Percentiles rank a stretch among this genome's conserved stretches.
Conservation (phyloP, 2,329 filamentous ascomycete genomes). For the Botrytis aclada region DNA sequence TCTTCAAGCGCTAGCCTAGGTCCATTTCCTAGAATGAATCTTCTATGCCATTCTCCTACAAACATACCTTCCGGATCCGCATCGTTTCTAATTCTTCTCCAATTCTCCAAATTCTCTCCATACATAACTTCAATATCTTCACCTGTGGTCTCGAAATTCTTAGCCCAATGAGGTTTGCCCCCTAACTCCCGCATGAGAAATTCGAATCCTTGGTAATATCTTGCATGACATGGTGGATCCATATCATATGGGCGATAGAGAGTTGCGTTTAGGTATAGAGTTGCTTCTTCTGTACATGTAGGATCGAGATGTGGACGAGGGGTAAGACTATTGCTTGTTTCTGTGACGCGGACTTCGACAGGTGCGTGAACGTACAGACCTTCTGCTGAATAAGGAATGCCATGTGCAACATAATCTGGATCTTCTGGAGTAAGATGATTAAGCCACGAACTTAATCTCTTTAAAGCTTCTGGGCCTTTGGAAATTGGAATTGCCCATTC, state of each 20-base stretch:
- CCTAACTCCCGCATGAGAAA: constrained; percentile 85
- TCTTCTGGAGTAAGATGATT: constrained; percentile 61
- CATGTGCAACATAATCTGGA: constrained; percentile 58
- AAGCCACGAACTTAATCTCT: constrained; percentile 81
- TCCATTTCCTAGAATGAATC: constrained; percentile 53
- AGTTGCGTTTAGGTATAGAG: constrained; percentile 85
- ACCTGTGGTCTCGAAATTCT: constrained; percentile 71
- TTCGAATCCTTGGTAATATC: constrained; percentile 89
- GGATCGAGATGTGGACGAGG: constrained; percentile 68
- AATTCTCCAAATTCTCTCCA: constrained; percentile 62
- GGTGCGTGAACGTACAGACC: constrained; percentile 85
- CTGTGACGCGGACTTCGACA: constrained; percentile 82
- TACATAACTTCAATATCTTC: constrained; percentile 66
- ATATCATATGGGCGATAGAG: constrained; percentile 78
- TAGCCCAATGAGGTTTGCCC: constrained; percentile 85
- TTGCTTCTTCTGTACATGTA: constrained; percentile 64
- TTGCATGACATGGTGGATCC: constrained; percentile 71
- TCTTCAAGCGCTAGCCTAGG: constrained; percentile 34
- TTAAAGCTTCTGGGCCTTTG: constrained; percentile 82
- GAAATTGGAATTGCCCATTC: constrained; percentile 92
- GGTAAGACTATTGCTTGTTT: constrained; percentile 52
- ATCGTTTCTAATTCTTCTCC: constrained; percentile 64
- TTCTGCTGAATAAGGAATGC: constrained; percentile 77
- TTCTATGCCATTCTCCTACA: constrained; percentile 83
- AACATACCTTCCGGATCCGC: constrained; percentile 84